These are phyloP conservation scores for Exophiala dermatitidis DNA, from an alignment of 2,329 filamentous ascomycete genomes.

Conservation along the genomic window DNA sequence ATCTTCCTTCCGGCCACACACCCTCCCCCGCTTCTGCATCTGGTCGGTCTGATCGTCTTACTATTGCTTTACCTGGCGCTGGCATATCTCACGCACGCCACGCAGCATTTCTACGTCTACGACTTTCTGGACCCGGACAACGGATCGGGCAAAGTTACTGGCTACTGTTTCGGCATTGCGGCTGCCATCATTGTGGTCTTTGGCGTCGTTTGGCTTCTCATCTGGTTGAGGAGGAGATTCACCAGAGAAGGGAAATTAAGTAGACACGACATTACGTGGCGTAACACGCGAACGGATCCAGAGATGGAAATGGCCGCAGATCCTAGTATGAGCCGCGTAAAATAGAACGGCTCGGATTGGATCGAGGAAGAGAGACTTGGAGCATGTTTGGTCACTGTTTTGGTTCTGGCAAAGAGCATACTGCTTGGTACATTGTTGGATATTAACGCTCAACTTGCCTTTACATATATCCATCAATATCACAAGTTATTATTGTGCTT, in stretches of 20 bases:
- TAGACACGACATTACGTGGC: conserved; percentile 8
- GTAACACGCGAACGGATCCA: not conserved
- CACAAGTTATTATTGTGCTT: no score
- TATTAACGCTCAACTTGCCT: no score
- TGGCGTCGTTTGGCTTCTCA: conserved; percentile 44
- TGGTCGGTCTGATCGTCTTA: conserved; percentile 62
- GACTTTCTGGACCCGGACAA: conserved; percentile 61
- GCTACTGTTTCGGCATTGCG: conserved; percentile 56
- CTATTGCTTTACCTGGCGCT: conserved; percentile 65
- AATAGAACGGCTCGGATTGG: not conserved
- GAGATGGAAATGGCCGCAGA: conserved; percentile 12
- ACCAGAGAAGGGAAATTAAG: conserved; percentile 18
- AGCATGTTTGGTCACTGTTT: no score
- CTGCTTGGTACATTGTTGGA: no score
- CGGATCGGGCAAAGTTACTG: conserved; percentile 51
- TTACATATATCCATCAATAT: no score
- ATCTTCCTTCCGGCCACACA: conserved; percentile 60
- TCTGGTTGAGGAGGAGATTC: conserved; percentile 47
- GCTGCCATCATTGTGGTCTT: conserved; percentile 51
- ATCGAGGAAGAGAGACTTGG: not conserved
- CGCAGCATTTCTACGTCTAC: conserved; percentile 70
- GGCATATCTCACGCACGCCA: conserved; percentile 64
- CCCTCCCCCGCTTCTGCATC: conserved; percentile 56
- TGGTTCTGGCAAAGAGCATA: no score
- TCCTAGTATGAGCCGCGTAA: not conserved